Percentiles rank a stretch among this genome's conserved stretches.
These are phyloP conservation scores for Hypholoma sublateritium DNA, from an alignment of 768 basidiomycete species.

Conservation along the genomic window DNA sequence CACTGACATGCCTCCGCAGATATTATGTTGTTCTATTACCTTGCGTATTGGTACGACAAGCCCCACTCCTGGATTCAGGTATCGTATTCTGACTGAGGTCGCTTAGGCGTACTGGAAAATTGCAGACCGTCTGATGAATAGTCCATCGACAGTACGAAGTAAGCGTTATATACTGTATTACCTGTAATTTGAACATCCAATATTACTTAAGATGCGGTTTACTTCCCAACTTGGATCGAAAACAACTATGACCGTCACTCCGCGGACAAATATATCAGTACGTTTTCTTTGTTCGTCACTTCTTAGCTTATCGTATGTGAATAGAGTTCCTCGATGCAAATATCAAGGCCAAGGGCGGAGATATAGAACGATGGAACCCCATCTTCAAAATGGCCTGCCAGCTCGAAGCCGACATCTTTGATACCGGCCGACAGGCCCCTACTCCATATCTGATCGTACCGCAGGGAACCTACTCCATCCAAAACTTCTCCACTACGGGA, in stretches of 20 bases:
- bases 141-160: neutral
- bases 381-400: neutral
- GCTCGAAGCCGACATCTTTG: neutral
- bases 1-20: neutral
- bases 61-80: neutral
- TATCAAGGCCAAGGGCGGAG: neutral
- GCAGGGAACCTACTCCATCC: neutral
- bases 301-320: neutral
- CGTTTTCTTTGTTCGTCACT: neutral
- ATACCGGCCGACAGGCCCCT: neutral
- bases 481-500: neutral
- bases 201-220: neutral
- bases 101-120: neutral
- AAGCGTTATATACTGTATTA: neutral
- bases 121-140: neutral
- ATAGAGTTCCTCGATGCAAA: neutral
- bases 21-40: neutral
- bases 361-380: neutral
- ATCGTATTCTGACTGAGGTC: neutral
- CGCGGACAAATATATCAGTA: neutral
- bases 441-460: neutral
- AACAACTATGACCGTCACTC: neutral
- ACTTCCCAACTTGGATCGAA: neutral
- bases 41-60: neutral
- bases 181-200: neutral